Conservation (phyloP, 805 yeast species). For the Starmerella sp. region DNA sequence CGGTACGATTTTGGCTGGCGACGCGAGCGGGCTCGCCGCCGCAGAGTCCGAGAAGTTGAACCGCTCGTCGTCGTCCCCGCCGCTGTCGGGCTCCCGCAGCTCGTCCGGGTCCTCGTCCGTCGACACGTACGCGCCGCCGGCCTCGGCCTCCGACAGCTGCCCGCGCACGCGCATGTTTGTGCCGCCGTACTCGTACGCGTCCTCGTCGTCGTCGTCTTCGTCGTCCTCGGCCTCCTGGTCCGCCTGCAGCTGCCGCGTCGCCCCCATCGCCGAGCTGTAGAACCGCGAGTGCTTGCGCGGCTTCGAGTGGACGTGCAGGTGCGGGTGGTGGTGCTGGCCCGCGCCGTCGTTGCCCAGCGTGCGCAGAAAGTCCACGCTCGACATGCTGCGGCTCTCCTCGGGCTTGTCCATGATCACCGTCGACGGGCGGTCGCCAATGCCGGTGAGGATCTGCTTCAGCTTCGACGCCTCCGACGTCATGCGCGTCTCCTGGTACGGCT, state of each 20-base stretch:
- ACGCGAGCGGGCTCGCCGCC: constrained; percentile 2
- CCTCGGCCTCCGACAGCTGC: background rate
- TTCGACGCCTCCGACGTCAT: constrained; percentile 16
- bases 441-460: constrained; percentile 29
- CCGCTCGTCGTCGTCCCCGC: background rate
- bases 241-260: background rate
- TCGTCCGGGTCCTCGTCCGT: background rate
- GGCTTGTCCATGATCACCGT: constrained; percentile 27
- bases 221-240: constrained; percentile 4
- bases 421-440: constrained; percentile 27
- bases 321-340: constrained; percentile 5
- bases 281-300: constrained; percentile 2
- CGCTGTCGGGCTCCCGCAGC: background rate
- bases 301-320: background rate
- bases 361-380: constrained; percentile 31
- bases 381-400: constrained; percentile 23
- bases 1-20: constrained; percentile 3
- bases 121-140: background rate
- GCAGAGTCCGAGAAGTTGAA: constrained; percentile 1
- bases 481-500: background rate
- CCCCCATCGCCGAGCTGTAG: constrained; percentile 2
- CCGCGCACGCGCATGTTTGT: background rate
- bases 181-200: background rate
- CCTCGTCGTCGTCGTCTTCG: constrained; percentile 5
- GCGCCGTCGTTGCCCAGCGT: constrained; percentile 24